Base-by-base conservation (phyloP, 2,329 filamentous ascomycete genomes). In the Microsporum ferrugineum region DNA sequence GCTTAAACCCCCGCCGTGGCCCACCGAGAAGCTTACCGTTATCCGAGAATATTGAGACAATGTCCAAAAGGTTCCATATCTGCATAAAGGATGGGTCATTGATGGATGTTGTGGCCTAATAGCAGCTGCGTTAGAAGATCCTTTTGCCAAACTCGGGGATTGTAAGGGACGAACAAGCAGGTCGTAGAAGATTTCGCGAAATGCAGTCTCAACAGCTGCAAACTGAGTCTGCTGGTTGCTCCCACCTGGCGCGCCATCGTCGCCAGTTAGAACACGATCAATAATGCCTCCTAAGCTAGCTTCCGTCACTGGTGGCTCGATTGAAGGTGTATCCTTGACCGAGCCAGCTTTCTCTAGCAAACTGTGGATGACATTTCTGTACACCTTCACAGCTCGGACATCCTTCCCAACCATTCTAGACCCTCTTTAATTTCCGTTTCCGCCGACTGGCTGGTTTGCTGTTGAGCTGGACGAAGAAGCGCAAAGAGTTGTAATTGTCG, bases 31-130 rank as follows among this genome's bases (percentile, higher is more conserved):
- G 85, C 76, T 81, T 81, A 79, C 87, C 88, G 71, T 86, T 84
- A 70, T 96, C 92, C 63, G 90, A 91, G 63, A 95, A 85, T 41
- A 95, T 85, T 0, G 88, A 87, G n/a, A 96, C 80, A 47, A 97
- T 85, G 71, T 99, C 95, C 61, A 99, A 83, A 3, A 99, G 79
- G 70, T 96, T 94, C 92, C 92, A 99, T 65, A 97, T 84, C 63
- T 85, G 82, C 57, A 90, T 85, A 69, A 96, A 96, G 0, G 83
- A 80, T 47, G 89, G 84, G 31, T 88, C 84, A 41, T 90, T 82
- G 67, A 96, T 95, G 6, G 84, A 79, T 10, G 83, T 90, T 43
- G 83, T 84, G 49, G 88, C 86, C 88, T 92, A 63, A 58, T 23
- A 63, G 60, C 51, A 29, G 62, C 67, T 64, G 64, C 14, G 27